A percentile compares a stretch with the other conserved stretches of the same genome.
These are phyloP conservation scores for Aspergillus fructus DNA, from an alignment of 2,329 filamentous ascomycete genomes.

Conservation along the genomic window DNA sequence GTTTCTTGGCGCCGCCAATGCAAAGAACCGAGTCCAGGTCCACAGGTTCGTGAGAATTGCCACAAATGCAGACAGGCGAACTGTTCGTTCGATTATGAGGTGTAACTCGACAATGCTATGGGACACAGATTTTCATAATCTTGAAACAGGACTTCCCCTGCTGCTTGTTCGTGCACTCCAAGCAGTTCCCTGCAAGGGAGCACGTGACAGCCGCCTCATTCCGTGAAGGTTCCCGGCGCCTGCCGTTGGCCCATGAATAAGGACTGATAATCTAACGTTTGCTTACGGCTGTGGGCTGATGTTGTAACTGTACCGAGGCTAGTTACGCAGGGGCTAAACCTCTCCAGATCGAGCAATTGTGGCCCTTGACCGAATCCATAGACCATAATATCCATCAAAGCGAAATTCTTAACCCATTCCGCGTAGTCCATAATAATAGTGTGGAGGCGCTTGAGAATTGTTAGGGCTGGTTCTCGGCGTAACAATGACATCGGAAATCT, in stretches of 20 bases:
- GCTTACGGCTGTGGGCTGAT: neutral
- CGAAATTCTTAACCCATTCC: slow-evolving; percentile 4
- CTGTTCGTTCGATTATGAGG: neutral
- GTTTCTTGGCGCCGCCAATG: neutral
- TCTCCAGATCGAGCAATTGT: neutral
- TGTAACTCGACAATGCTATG: neutral
- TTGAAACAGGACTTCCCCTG: neutral
- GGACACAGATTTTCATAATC: neutral
- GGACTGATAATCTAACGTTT: neutral
- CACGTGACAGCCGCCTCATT: slow-evolving; percentile 10
- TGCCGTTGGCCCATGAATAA: slow-evolving; percentile 9
- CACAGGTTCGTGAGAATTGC: neutral
- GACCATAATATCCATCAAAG: neutral
- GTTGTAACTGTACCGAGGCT: neutral
- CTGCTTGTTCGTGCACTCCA: neutral
- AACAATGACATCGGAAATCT: slow-evolving; percentile 16
- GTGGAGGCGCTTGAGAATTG: neutral
- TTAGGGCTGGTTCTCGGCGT: slow-evolving; percentile 19
- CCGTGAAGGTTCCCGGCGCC: slow-evolving; percentile 13
- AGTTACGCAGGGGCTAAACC: neutral
- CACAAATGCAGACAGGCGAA: neutral
- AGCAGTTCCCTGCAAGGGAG: neutral
- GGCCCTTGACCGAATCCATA: neutral
- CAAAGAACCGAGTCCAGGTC: neutral
- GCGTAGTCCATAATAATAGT: neutral